phyloP scores from a whole-genome alignment of 129 eudicot species.

The Ambrosia artemisiifolia region DNA sequence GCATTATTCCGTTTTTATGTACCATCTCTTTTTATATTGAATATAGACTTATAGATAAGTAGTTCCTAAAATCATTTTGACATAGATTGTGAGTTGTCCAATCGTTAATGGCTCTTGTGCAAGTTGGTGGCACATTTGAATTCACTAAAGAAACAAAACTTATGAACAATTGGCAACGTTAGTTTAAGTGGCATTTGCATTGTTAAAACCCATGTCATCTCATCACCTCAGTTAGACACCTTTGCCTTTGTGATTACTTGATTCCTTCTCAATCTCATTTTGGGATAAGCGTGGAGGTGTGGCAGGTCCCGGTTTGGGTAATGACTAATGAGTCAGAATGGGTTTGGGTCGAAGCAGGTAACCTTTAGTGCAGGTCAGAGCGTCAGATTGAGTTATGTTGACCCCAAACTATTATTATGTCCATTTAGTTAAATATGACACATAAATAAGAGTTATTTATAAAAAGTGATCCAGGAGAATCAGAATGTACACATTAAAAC shows the following conservation, averaged over 20 bases:
- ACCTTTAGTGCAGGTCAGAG: neutral
- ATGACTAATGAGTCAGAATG: neutral
- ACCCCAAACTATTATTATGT: neutral
- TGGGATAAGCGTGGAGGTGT: neutral
- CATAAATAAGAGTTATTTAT: neutral
- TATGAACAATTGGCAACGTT: conserved; percentile 9
- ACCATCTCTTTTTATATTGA: conserved; percentile 8
- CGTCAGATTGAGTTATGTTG: conserved; percentile 4
- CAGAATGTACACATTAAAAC: too few species aligned
- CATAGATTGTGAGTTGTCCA: too few species aligned
- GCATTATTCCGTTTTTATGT: conserved; percentile 9
- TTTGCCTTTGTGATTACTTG: neutral
- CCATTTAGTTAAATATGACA: neutral
- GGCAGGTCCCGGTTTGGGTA: neutral
- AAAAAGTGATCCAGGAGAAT: too few species aligned
- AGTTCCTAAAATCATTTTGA: neutral
- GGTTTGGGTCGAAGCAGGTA: neutral
- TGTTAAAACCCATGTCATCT: neutral
- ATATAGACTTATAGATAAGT: neutral
- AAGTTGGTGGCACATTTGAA: neutral
- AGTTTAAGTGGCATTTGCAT: conserved; percentile 1
- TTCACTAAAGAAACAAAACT: neutral
- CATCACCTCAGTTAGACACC: neutral
- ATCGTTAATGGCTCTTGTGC: too few species aligned
- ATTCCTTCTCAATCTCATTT: conserved; percentile 2